These are phyloP conservation scores for Aspergillus ustus DNA, from an alignment of 2,329 filamentous ascomycete genomes.

Conservation along the genomic window DNA sequence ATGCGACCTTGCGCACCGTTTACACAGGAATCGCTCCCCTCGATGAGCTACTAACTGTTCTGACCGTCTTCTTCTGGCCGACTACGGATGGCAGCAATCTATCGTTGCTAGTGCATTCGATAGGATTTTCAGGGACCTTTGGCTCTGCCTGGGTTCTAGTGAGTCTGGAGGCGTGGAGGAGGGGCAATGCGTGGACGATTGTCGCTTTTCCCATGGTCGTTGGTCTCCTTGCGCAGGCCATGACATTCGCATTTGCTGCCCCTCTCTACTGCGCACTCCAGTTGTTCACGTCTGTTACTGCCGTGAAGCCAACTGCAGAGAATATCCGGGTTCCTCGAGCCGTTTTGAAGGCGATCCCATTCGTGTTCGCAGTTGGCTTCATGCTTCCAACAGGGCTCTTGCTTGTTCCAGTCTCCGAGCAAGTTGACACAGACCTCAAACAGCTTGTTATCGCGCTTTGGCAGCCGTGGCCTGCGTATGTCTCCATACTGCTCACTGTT, in stretches of 20 bases:
- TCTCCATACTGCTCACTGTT: slow-evolving; percentile 45
- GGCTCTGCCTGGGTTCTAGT: slow-evolving; percentile 50
- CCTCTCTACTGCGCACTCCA: slow-evolving; percentile 52
- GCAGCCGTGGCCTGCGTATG: slow-evolving; percentile 57
- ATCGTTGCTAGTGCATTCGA: slow-evolving; percentile 40
- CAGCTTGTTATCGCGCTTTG: slow-evolving; percentile 55
- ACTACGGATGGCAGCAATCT: slow-evolving; percentile 44
- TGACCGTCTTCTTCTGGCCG: slow-evolving; percentile 48
- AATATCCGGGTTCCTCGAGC: slow-evolving; percentile 39
- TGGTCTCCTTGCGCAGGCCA: slow-evolving; percentile 48
- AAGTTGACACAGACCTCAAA: slow-evolving; percentile 48
- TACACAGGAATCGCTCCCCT: slow-evolving; percentile 41
- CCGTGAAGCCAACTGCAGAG: slow-evolving; percentile 38
- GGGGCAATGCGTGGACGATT: slow-evolving; percentile 48
- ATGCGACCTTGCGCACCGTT: slow-evolving; percentile 34
- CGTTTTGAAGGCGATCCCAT: slow-evolving; percentile 43
- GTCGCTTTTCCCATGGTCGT: slow-evolving; percentile 45
- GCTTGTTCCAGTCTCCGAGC: slow-evolving; percentile 46
- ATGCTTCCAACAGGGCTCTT: slow-evolving; percentile 51
- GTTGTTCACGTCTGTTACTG: slow-evolving; percentile 48
- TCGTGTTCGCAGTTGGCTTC: slow-evolving; percentile 50
- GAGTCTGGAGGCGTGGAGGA: slow-evolving; percentile 51
- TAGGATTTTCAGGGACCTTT: slow-evolving; percentile 48
- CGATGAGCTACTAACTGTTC: slow-evolving; percentile 36
- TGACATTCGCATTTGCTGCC: slow-evolving; percentile 50